Evolutionary conservation across 306 rosid genomes (phyloP), one percentile per base, ranked within the genome.

Genomic region (Senna siamea): DNA sequence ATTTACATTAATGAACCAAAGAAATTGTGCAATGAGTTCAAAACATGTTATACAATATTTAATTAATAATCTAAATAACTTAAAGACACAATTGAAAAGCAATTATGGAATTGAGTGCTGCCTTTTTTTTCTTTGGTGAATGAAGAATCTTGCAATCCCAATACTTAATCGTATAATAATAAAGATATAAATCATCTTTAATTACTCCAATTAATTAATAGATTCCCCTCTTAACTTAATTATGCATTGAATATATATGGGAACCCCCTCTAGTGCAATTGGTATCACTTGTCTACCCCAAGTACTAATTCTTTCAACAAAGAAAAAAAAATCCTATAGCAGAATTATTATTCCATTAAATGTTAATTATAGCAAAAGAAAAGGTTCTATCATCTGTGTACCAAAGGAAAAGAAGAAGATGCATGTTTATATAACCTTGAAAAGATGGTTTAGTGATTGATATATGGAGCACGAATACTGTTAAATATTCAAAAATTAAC

Each of bases 71-170:
- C 30, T 26, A 26, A 26, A 1, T 26, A 26, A 26, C n/a, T 26
- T 26, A 3, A 26, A 26, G 30, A 26, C 30, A 26, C 30, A 26
- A 26, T 26, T 26, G 30, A 26, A 1, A 26, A 26, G 30, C 3
- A 26, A 26, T 26, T 26, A 1, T 3, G 30, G 30, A 26, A 26
- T 26, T 26, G 30, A 26, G 30, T 26, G 30, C 2, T 26, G 30
- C 3, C 30, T 57, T 56, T 41, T 66, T 57, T 44, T 59, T 50
- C 37, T 67, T 28, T 18, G 44, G 52, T 47, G 60, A 69, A 48
- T 28, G 11, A 66, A 44, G 80, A 67, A 67, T 76, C 35, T 66
- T 66, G 17, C 8, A 34, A 43, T 30, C 34, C 4, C 75, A 35
- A 10, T 48, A 58, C n/a, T 76, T 28, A 37, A 37, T 37, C 0